Evolutionary conservation across 83 land plant genomes (phyloP).

Genomic region (Thuja plicata): DNA sequence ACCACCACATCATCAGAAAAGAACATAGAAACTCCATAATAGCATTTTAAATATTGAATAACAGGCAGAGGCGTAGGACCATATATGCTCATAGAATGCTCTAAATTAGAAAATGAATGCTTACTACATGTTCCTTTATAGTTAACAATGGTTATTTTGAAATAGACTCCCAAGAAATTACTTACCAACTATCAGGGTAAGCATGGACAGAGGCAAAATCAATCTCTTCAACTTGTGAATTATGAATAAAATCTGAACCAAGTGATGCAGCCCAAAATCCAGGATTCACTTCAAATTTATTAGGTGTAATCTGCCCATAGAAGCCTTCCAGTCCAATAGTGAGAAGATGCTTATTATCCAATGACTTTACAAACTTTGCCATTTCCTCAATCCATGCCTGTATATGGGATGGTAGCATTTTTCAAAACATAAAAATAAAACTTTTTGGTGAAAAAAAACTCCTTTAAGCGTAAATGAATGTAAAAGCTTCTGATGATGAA

Average conservation of each 20-base stretch:
- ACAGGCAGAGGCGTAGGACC: background rate
- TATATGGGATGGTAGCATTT: background rate
- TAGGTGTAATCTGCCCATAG: conserved; percentile 47
- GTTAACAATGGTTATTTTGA: background rate
- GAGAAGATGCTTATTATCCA: conserved; percentile 79
- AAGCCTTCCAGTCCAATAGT: conserved; percentile 87
- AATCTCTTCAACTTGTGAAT: conserved; percentile 46
- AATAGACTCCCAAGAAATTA: background rate
- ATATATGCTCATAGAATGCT: background rate
- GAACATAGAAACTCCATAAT: background rate
- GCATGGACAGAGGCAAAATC: conserved; percentile 87
- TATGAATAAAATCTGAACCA: conserved; percentile 73
- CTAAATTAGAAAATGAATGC: background rate
- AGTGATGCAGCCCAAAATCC: conserved; percentile 54
- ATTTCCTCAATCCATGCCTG: conserved; percentile 88
- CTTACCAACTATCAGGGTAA: conserved; percentile 83
- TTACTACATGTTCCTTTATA: background rate
- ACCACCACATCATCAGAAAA: background rate
- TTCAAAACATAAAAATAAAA: background rate
- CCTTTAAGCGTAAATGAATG: background rate
- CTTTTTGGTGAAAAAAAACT: background rate
- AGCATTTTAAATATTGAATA: background rate
- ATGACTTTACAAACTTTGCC: conserved; percentile 65
- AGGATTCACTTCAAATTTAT: conserved; percentile 47
- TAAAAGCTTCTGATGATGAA: background rate